Conservation (phyloP, 345 rosid species). For the Gossypium herbaceum region DNA sequence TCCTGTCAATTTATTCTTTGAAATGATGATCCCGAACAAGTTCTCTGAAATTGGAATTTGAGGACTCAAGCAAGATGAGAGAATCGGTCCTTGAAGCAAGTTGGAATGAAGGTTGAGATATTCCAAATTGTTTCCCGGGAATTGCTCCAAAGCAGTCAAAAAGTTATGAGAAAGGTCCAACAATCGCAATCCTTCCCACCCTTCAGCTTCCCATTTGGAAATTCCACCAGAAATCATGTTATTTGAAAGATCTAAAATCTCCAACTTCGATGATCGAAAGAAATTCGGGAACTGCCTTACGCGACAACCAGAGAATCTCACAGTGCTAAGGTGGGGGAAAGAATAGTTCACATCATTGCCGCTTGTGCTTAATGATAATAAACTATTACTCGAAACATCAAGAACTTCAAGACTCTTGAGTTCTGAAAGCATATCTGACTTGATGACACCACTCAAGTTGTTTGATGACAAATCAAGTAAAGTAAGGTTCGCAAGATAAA, state of each 20-base stretch:
- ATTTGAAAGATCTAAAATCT: background rate
- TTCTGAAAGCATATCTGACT: background rate
- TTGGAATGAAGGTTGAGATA: slow-evolving; percentile 10
- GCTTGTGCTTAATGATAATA: background rate
- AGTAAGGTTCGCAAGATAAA: background rate
- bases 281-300: background rate
- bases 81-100: slow-evolving; percentile 7
- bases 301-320: background rate
- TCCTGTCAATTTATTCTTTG: background rate
- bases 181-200: background rate
- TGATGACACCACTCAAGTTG: background rate
- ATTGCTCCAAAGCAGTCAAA: background rate
- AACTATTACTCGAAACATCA: background rate
- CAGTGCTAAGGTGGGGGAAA: background rate
- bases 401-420: background rate
- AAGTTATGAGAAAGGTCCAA: slow-evolving; percentile 14
- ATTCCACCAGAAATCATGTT: background rate
- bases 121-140: background rate
- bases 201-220: background rate
- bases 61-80: background rate
- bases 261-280: background rate
- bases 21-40: no score
- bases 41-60: no score
- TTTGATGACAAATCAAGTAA: background rate
- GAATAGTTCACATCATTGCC: background rate